A percentile compares a stretch with the other conserved stretches of the same genome.
phyloP scores from a whole-genome alignment of 1,284 basidiomycete species.

The Ceratobasidium sp. region DNA sequence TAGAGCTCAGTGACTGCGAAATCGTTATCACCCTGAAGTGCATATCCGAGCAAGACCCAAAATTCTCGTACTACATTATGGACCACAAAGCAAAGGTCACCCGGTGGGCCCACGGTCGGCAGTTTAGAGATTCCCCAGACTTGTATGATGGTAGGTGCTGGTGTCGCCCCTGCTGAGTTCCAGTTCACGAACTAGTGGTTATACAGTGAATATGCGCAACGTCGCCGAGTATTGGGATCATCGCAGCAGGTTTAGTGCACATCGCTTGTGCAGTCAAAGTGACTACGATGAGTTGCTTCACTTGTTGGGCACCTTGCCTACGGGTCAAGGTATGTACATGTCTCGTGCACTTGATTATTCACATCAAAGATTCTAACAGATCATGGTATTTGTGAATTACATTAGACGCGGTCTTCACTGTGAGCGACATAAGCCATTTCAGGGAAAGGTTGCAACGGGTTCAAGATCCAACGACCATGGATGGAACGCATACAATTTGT shows the following conservation, averaged over 20 bases:
- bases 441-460: neutral
- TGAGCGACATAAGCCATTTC: neutral
- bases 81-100: constrained; percentile 1
- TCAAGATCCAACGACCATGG: neutral
- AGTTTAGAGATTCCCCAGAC: neutral
- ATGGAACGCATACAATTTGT: neutral
- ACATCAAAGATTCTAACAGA: neutral
- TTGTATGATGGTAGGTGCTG: neutral
- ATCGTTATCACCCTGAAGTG: constrained; percentile 4
- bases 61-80: constrained; percentile 21
- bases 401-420: neutral
- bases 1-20: neutral
- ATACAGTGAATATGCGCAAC: constrained; percentile 15
- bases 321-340: neutral
- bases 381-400: neutral
- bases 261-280: constrained; percentile 4
- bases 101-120: constrained; percentile 6
- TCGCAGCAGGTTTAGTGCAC: constrained; percentile 4
- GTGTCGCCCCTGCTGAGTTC: too few species aligned
- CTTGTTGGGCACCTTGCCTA: neutral
- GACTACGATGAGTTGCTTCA: neutral
- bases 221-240: constrained; percentile 37
- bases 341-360: neutral
- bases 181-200: neutral
- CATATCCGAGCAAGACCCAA: neutral